Evolutionary conservation across 352 stramenopile species (phyloP).

Genomic region (Phytophthora ramorum): DNA sequence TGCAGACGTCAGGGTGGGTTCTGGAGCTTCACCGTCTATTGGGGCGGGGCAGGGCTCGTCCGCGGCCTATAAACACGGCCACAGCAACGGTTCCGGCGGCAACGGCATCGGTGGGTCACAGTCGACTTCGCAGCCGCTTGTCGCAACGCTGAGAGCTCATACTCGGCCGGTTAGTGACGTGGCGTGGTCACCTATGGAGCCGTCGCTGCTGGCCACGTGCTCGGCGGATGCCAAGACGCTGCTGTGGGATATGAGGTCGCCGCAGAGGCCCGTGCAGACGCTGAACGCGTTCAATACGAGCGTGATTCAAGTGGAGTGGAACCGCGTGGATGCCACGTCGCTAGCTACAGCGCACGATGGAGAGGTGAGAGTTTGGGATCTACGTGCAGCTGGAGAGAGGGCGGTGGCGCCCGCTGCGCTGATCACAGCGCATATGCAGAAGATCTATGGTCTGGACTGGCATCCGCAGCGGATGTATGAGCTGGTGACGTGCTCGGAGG

Average conservation of each 20-base stretch:
- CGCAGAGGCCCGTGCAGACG: conserved; percentile 71
- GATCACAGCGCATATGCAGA: conserved; percentile 87
- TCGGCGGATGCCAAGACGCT: conserved; percentile 82
- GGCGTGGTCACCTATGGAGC: conserved; percentile 76
- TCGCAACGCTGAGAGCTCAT: conserved; percentile 78
- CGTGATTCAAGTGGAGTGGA: conserved; percentile 81
- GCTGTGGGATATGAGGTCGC: conserved; percentile 84
- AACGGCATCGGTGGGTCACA: conserved; percentile 17
- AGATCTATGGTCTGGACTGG: conserved; percentile 86
- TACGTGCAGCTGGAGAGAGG: conserved; percentile 52
- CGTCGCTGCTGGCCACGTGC: conserved; percentile 79
- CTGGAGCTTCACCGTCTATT: conserved; percentile 24
- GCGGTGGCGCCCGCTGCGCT: conserved; percentile 54
- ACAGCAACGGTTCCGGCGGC: conserved; percentile 10
- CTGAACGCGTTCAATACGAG: conserved; percentile 73
- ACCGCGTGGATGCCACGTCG: conserved; percentile 66
- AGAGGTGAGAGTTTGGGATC: conserved; percentile 83
- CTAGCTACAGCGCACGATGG: conserved; percentile 84
- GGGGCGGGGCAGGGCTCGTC: conserved; percentile 28
- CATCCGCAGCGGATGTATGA: conserved; percentile 79
- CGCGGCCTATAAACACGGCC: conserved; percentile 26
- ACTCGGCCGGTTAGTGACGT: conserved; percentile 81
- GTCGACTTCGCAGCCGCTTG: conserved; percentile 54
- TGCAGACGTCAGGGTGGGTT: conserved; percentile 20
- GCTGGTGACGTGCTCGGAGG: conserved; percentile 86